Conservation (phyloP, 805 yeast species). For the Wickerhamomyces queroliae region DNA sequence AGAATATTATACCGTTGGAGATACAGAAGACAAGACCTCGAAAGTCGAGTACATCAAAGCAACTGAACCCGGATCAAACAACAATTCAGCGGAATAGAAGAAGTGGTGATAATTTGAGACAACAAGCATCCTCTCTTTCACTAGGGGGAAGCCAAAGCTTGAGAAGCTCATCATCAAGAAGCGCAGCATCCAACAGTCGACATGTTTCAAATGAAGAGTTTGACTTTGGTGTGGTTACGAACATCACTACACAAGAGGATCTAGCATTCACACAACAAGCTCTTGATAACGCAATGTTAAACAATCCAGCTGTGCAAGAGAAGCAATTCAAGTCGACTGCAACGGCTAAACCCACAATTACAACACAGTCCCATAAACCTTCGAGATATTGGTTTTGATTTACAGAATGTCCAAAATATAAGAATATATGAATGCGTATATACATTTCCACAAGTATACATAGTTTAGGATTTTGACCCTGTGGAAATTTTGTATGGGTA, state of each 20-base stretch:
- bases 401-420: too few relatives aligned
- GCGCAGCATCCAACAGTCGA: neutral
- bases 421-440: too few relatives aligned
- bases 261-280: neutral
- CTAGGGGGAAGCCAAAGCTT: neutral
- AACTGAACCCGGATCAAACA: neutral
- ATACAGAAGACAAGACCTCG: neutral
- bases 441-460: too few relatives aligned
- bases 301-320: too few relatives aligned
- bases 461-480: too few relatives aligned
- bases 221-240: neutral
- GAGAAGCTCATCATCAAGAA: neutral
- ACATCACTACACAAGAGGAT: neutral
- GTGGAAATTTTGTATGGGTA: slow-evolving; percentile 65
- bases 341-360: too few relatives aligned
- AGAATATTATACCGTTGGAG: neutral
- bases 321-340: too few relatives aligned
- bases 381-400: too few relatives aligned
- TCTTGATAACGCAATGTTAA: too few relatives aligned
- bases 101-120: neutral
- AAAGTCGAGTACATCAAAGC: neutral
- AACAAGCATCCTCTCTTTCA: neutral
- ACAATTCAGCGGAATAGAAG: neutral
- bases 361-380: too few relatives aligned
- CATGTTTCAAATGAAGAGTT: neutral